A percentile compares a stretch with the other conserved stretches of the same genome.
Conservation (phyloP, 257 asterid species). For the Jacaranda mimosifolia region DNA sequence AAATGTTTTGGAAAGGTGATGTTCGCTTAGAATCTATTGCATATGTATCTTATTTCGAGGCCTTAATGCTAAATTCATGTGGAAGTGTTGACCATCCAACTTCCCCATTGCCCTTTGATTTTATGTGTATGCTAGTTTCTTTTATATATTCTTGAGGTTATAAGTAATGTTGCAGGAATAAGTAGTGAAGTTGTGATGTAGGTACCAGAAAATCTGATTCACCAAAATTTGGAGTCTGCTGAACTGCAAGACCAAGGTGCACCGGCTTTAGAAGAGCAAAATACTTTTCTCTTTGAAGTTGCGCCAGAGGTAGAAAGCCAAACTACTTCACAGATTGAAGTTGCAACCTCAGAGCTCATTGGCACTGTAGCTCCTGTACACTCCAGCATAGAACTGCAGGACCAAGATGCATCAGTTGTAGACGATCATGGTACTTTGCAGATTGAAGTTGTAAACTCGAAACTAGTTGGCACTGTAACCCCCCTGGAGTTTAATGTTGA, state of each 20-base stretch:
- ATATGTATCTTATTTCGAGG: background rate
- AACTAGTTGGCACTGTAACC: conserved; percentile 28
- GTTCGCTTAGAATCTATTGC: conserved; percentile 11
- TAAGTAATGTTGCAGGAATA: conserved; percentile 6
- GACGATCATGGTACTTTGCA: conserved; percentile 22
- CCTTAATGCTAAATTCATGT: conserved; percentile 28
- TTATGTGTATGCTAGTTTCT: background rate
- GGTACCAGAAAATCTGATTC: conserved; percentile 43
- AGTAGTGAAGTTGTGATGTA: conserved; percentile 32
- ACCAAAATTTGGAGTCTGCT: conserved; percentile 31
- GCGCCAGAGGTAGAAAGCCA: conserved; percentile 27
- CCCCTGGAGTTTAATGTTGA: conserved; percentile 33
- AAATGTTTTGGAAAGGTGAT: conserved; percentile 2
- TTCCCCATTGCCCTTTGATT: background rate
- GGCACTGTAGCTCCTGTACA: conserved; percentile 21
- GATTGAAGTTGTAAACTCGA: conserved; percentile 35
- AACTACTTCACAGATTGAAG: conserved; percentile 32
- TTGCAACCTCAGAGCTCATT: conserved; percentile 20
- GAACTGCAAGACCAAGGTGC: conserved; percentile 33
- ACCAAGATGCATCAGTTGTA: conserved; percentile 36
- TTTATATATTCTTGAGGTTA: conserved; percentile 16
- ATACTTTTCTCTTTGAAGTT: conserved; percentile 28
- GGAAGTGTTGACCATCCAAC: background rate
- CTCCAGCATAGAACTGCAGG: conserved; percentile 31
- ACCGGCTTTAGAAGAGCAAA: conserved; percentile 31